phyloP scores from a whole-genome alignment of 2,329 filamentous ascomycete species.

The Triangularia setosa region DNA sequence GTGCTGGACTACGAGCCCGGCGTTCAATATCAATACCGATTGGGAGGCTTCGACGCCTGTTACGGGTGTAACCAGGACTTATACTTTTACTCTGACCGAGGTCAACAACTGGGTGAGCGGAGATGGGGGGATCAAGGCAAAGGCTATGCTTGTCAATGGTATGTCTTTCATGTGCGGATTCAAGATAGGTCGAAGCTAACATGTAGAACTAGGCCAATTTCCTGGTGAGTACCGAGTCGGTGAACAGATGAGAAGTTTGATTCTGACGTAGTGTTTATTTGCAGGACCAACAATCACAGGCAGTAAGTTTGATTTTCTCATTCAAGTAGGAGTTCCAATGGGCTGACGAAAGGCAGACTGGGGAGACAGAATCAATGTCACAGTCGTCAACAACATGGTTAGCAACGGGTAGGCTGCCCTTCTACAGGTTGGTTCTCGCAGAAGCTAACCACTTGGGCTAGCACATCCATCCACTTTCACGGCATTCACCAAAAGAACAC shows the following conservation, averaged over 20 bases:
- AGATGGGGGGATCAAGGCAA: conserved; percentile 22
- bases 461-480: conserved; percentile 42
- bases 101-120: conserved; percentile 21
- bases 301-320: conserved; percentile 15
- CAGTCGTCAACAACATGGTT: conserved; percentile 57
- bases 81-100: conserved; percentile 24
- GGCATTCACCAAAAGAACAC: conserved; percentile 39
- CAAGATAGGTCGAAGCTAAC: not conserved
- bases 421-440: not conserved
- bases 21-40: conserved; percentile 26
- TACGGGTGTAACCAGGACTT: conserved; percentile 23
- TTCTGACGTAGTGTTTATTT: not conserved
- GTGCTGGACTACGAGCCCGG: conserved; percentile 23
- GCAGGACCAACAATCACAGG: conserved; percentile 50
- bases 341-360: conserved; percentile 33
- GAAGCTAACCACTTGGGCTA: conserved; percentile 9
- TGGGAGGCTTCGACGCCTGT: conserved; percentile 21
- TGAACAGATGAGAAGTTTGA: not conserved
- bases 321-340: not conserved
- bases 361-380: conserved; percentile 48
- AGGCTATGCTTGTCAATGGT: conserved; percentile 27
- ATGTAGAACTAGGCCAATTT: conserved; percentile 13
- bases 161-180: not conserved
- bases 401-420: conserved; percentile 26
- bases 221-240: conserved; percentile 10